Evolutionary conservation across 108 stramenopile genomes (phyloP), one percentile per base, ranked within the genome.

Genomic region (Cyclotella choctawhatcheeana): DNA sequence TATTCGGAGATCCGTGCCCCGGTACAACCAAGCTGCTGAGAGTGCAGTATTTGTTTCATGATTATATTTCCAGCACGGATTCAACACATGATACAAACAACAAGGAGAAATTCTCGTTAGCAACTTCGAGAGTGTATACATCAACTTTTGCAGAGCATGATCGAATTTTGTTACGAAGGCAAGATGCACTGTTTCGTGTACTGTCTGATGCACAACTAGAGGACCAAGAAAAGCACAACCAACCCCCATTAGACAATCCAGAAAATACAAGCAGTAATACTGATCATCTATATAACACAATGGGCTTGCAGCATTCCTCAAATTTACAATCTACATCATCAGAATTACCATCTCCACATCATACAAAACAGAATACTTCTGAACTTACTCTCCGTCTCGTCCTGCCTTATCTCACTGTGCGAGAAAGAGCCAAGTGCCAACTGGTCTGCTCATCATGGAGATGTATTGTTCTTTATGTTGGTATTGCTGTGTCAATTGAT

Each of bases 1-100:
- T 86, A 17, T 89, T 89, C 79, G 89, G 89, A 20, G 89, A 89
- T 61, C 86, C 89, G n/a, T 89, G 86, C 54, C 86, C 89, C 0
- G 86, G 89, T 26, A 81, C 77, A 12, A 85, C 86, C 26, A 89
- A 89, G 67, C 43, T 75, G 37, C 48, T 89, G 58, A 22, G 64
- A 3, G 58, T 89, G 13, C 51, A 79, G 25, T 89, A 86, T 59
- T 27, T 59, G 1, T 69, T 85, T 43, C 44, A 47, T 24, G 74
- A 76, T 77, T 66, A 66, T 44, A 64, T 48, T 55, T 34, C 37
- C 8, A 67, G 25, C n/a, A 70, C 18, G 24, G 69, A n/a, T 44
- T 34, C 7, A 40, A 22, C 2, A 26, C 17, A 53, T 43, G 14
- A 27, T 3, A n/a, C 33, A 62, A 62, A 58, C 5, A 48, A 26